Evolutionary conservation across 331 rosid species (phyloP), one percentile per base, ranked within the genome.

Genomic region (Pyrus hybrid): DNA sequence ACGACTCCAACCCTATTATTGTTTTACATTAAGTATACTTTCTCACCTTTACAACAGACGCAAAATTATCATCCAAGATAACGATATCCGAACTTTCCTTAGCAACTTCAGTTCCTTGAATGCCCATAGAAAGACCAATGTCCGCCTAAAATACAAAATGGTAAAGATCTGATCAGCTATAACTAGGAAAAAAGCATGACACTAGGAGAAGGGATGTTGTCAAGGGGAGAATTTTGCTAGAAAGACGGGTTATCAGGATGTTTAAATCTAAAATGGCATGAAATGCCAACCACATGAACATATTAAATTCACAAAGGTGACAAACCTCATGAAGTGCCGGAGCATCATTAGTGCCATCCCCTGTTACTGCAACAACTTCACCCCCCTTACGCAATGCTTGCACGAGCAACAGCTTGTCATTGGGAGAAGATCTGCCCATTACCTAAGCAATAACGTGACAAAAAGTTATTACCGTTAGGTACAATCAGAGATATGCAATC

Each of bases 41-140:
- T 77, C 84, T 66, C 23, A 84, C 99, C 97, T 94, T 94, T 63
- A 94, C 99, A 47, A 94, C 97, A 25, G 99, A 94, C 72, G 97
- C 97, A 82, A 94, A 92, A 80, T 94, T 84, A 75, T 94, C 99
- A 80, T 94, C 97, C 87, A 94, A 81, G 83, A 94, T 94, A 75
- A 94, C 86, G 73, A 94, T 92, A 90, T 94, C 99, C 2, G 99
- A 94, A 81, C 99, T 94, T 83, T 94, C 99, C 84, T 94, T 94
- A 4, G 99, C 99, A 81, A 94, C 99, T 85, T 94, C 99, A 74
- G 99, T 94, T 80, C 99, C 99, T 84, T 85, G 90, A 80, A 92
- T 90, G 82, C 99, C 99, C 99, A 94, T 94, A 73, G 99, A 86
- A 81, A 94, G 97, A 90, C 97, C 99, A 85, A 94, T 92, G 86